Evolutionary conservation across 345 rosid genomes (phyloP).

Genomic region (Hypericum androsaemum): DNA sequence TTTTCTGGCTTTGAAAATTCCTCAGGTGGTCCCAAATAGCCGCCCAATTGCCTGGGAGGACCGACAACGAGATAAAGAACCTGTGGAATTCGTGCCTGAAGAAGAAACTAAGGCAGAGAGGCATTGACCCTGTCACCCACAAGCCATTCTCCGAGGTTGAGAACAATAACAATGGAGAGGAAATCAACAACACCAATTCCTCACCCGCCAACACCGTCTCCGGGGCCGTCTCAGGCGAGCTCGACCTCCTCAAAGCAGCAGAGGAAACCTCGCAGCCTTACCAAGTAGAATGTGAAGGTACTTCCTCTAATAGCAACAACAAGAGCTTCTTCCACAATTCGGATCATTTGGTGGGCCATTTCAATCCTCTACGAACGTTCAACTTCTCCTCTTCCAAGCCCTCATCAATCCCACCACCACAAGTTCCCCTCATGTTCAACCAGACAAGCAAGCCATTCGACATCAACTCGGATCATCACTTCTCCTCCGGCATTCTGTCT

Average conservation of each 20-base stretch:
- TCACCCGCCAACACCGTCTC: slow-evolving; percentile 13
- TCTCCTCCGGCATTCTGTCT: slow-evolving; percentile 22
- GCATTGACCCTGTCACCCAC: slow-evolving; percentile 29
- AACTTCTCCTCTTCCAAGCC: slow-evolving; percentile 27
- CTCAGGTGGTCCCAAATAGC: slow-evolving; percentile 32
- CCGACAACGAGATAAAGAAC: slow-evolving; percentile 28
- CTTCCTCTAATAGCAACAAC: slow-evolving; percentile 32
- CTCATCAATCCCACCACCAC: slow-evolving; percentile 19
- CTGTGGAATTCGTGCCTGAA: slow-evolving; percentile 29
- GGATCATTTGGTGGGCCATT: slow-evolving; percentile 21
- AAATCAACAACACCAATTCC: slow-evolving; percentile 18
- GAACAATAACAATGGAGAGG: slow-evolving; percentile 22
- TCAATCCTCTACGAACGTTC: slow-evolving; percentile 31
- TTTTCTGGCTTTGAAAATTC: neutral
- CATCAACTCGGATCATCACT: slow-evolving; percentile 21
- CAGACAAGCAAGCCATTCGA: slow-evolving; percentile 26
- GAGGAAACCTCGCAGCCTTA: slow-evolving; percentile 12
- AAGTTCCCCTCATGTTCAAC: slow-evolving; percentile 21
- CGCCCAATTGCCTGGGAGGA: slow-evolving; percentile 28
- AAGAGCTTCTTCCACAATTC: slow-evolving; percentile 19
- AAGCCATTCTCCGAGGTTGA: slow-evolving; percentile 38
- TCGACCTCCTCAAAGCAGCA: slow-evolving; percentile 16
- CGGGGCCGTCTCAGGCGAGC: slow-evolving; percentile 19
- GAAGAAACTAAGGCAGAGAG: slow-evolving; percentile 26
- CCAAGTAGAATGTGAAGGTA: slow-evolving; percentile 31